Evolutionary conservation across 768 basidiomycete species (phyloP), one percentile per base, ranked within the genome.

Genomic region (Boletus tylopilopsis): DNA sequence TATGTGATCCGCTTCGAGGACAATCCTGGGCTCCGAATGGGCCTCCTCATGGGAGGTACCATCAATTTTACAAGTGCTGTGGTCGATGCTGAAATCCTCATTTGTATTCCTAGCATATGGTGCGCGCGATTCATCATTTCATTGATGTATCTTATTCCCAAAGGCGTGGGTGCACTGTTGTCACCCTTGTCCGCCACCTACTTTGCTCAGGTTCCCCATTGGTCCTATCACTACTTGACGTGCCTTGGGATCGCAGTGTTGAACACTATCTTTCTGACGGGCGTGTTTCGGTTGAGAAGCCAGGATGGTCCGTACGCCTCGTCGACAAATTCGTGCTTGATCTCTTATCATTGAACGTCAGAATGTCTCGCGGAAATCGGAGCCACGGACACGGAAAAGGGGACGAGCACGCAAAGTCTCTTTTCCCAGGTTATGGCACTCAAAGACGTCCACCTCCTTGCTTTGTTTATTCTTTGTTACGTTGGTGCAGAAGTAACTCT

Each of bases 41-140:
- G 65, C 16, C 43, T 70, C 9, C 38, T 70, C 81, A 87, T 55
- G 83, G 16, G 69, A 70, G 44, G 71, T 71, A 21, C 10, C 13
- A 39, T 30, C 43, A 76, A 5, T 62, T 11, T 60, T 70, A 19
- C 11, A 34, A 64, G 62, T 15, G 71, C 70, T 10, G n/a, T 72
- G 75, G 33, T 41, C 2, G 15, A 21, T 24, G 29, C 19, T 47
- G 34, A 51, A 16, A 3, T 24, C 30, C 23, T 19, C n/a, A 15
- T 50, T 33, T 4, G 10, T n/a, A 2, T 25, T 29, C 18, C 24
- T 37, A 50, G 49, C 5, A 33, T 50, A 50, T 16, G 37, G 49
- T 50, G n/a, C 18, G 18, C 19, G 9, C 32, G 11, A 41, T 19
- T 32, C 32, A 34, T 34, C 13, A 13, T n/a, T 34, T 34, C 33